Evolutionary conservation across 371 early-diverging fungal species (phyloP), one percentile per base, ranked within the genome.

Genomic region (Syncephalastrum contaminatum): DNA sequence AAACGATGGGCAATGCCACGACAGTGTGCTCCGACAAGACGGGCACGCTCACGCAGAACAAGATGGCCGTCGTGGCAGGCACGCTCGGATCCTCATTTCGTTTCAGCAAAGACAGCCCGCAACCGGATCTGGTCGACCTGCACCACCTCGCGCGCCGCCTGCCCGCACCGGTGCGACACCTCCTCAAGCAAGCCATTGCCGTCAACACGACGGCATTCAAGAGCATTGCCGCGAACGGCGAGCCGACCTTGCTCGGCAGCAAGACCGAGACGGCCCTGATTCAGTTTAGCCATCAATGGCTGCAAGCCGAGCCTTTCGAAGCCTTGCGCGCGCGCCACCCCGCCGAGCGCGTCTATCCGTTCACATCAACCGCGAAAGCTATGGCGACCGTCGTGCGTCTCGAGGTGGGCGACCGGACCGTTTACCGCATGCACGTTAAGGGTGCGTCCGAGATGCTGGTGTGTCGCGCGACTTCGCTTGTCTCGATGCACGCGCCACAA

Each of bases 1-100:
- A 96, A 72, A 93, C 92, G 42, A 96, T 96, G 96, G 94, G 94
- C 18, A 89, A 88, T 62, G 94, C 95, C 7, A 94, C 94, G 19
- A 91, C 91, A 3, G 80, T 96, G 12, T 94, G 95, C 67, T 89
- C 91, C 30, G 95, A 96, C 72, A 94, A 94, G 69, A 94, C 94
- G 3, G 95, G 95, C 22, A 94, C 94, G 4, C 69, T 94, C 42
- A 94, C 94, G 0, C 89, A 90, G 61, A 94, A 96, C 78, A 82
- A 86, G 42, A 94, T 96, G 95, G 88, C 92, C 0, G 88, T 94
- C 5, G 95, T 94, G 1, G 84, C 82, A 16, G 89, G 85, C 14
- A 80, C 82, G 0, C 58, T 88, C 12, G 85, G 88, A 19, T 69
- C 68, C 14, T 77, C 73, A 4, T 67, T 71, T 47, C 56, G 74